Percentiles rank a stretch among this genome's conserved stretches.
Evolutionary conservation across 1,284 basidiomycete genomes (phyloP).

Genomic region (Apiotrichum montevideense): DNA sequence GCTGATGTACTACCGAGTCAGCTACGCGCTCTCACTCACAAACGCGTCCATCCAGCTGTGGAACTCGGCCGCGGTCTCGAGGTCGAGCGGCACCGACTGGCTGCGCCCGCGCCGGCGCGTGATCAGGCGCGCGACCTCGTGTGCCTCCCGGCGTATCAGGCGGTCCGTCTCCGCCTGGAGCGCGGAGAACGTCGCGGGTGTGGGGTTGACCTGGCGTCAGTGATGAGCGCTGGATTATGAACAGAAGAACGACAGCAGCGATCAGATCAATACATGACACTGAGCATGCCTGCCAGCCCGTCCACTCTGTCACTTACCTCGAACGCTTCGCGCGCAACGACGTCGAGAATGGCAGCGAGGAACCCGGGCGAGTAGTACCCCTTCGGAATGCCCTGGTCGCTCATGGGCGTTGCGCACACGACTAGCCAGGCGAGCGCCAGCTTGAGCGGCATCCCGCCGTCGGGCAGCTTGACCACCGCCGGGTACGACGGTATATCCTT

Average conservation of each 20-base stretch:
- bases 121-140: slow-evolving; percentile 13
- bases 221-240: background rate
- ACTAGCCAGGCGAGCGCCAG: slow-evolving; percentile 34
- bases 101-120: slow-evolving; percentile 23
- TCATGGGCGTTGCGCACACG: slow-evolving; percentile 15
- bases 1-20: no score
- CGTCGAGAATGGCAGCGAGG: slow-evolving; percentile 24
- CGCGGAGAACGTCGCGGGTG: slow-evolving; percentile 20
- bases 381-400: slow-evolving; percentile 18
- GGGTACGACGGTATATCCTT: background rate
- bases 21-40: slow-evolving; percentile 16
- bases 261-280: no score
- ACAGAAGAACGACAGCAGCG: no score
- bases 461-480: background rate
- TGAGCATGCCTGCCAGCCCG: background rate
- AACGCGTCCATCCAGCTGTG: slow-evolving; percentile 30
- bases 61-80: slow-evolving; percentile 16
- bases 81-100: slow-evolving; percentile 14
- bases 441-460: slow-evolving; percentile 21
- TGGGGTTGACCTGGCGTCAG: slow-evolving; percentile 23
- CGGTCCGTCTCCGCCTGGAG: slow-evolving; percentile 25
- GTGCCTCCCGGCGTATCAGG: slow-evolving; percentile 23
- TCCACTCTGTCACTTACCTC: slow-evolving; percentile 27
- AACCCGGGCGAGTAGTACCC: slow-evolving; percentile 29
- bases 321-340: slow-evolving; percentile 32